Evolutionary conservation across 768 basidiomycete genomes (phyloP), one percentile per base, ranked within the genome.

Genomic region (Phylloporus arenicola): DNA sequence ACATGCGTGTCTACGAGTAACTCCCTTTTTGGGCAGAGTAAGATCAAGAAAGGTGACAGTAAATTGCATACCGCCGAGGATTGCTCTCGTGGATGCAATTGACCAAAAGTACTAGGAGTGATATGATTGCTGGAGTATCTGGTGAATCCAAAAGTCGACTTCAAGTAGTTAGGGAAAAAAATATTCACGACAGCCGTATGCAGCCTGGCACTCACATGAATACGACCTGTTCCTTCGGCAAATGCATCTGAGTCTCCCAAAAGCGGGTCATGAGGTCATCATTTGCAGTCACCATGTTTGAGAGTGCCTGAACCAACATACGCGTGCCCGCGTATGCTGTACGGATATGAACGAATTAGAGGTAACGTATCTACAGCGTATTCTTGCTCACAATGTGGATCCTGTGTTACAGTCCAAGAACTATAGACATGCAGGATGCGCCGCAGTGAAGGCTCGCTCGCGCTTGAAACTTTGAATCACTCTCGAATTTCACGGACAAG

Each of bases 231-330:
- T 88, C 83, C 59, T 90, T 88, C 1, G 85, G 78, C 4, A 87
- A 72, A 47, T 73, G 75, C 63, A 90, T 69, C 57, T 85, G 84
- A 2, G 69, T 74, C 31, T 74, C 73, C 88, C 86, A 91, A 29
- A 86, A 67, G 19, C 63, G 72, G n/a, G 72, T 63, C 53, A 78
- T 73, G 40, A 85, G 74, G 8, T 53, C 57, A 37, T 83, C 78
- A 53, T 92, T 88, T 8, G 77, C 76, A 2, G 93, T 91, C 29
- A 94, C 77, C 20, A 92, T 73, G 64, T 96, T 96, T 17, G 91
- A 88, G 25, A 95, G 74, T 4, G 87, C 71, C 64, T 96, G 92
- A 2, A 84, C 74, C 25, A 89, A 70, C 51, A 88, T 75, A 14
- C 88, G 76, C 8, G 86, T 82, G 17, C 78, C 72, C 0, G 75